Conservation (phyloP, 2,329 filamentous ascomycete genomes). For the Colletotrichum camelliae region DNA sequence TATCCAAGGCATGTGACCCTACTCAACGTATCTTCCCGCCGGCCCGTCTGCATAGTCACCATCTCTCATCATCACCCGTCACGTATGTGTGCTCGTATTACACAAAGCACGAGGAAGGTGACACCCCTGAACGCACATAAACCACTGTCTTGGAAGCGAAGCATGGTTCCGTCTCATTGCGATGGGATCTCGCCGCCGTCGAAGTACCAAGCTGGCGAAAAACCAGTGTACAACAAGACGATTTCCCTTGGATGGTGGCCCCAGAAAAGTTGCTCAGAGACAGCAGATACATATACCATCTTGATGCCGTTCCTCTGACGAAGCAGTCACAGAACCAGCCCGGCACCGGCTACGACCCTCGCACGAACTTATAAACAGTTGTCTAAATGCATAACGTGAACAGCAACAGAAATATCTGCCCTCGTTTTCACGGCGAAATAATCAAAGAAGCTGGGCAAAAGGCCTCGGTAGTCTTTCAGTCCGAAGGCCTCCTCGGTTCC, state of each 20-base stretch:
- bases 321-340: neutral
- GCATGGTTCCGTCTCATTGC: neutral
- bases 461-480: neutral
- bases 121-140: neutral
- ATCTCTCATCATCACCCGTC: neutral
- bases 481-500: neutral
- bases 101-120: neutral
- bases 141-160: neutral
- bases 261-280: neutral
- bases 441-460: neutral
- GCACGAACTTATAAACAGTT: neutral
- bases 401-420: neutral
- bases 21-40: neutral
- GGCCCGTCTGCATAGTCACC: neutral
- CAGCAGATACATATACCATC: neutral
- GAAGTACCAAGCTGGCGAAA: too few relatives aligned
- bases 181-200: neutral
- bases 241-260: neutral
- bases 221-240: too few relatives aligned
- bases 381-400: fast-evolving
- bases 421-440: neutral
- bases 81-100: neutral
- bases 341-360: neutral
- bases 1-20: neutral
- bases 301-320: neutral